Evolutionary conservation across 2,329 filamentous ascomycete species (phyloP).

Genomic region (Fusarium stilboides): DNA sequence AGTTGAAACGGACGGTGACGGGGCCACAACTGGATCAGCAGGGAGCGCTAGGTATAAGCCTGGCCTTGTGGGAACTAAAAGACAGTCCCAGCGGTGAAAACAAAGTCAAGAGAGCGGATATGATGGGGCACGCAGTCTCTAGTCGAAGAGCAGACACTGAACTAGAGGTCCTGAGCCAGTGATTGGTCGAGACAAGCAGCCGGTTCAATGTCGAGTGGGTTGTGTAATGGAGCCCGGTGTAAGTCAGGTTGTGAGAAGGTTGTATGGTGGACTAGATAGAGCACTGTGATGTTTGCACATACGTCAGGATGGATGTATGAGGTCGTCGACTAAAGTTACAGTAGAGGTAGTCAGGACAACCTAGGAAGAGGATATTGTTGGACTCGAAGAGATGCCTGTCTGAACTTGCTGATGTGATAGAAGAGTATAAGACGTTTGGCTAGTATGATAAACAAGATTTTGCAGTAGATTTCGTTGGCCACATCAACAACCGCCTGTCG

Average conservation of each 20-base stretch:
- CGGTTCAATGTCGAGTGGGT: constrained; percentile 28
- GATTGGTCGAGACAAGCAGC: constrained; percentile 32
- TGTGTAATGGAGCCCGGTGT: constrained; percentile 39
- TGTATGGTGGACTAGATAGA: constrained; percentile 12
- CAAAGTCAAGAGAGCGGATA: constrained; percentile 15
- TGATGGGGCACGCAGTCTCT: constrained; percentile 26
- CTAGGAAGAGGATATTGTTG: constrained; percentile 6
- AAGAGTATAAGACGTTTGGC: constrained; percentile 1
- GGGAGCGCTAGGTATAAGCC: constrained; percentile 4
- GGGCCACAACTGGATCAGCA: constrained; percentile 21
- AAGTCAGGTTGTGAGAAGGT: constrained; percentile 31
- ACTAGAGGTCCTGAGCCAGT: constrained; percentile 16
- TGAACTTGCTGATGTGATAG: background rate
- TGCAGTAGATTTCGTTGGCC: constrained; percentile 1
- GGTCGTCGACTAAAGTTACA: background rate
- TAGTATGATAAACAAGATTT: background rate
- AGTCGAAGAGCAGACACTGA: constrained; percentile 18
- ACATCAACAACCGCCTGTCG: background rate
- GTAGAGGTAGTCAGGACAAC: constrained; percentile 4
- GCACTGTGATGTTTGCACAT: constrained; percentile 6
- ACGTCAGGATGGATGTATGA: constrained; percentile 11
- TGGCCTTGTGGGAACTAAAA: constrained; percentile 11
- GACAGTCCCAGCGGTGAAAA: constrained; percentile 25
- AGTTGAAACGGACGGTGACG: constrained; percentile 20
- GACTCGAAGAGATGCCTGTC: constrained; percentile 8